A percentile compares a stretch with the other conserved stretches of the same genome.
Conservation (phyloP, 2,329 filamentous ascomycete species). For the Colletotrichum neosansevieriae region DNA sequence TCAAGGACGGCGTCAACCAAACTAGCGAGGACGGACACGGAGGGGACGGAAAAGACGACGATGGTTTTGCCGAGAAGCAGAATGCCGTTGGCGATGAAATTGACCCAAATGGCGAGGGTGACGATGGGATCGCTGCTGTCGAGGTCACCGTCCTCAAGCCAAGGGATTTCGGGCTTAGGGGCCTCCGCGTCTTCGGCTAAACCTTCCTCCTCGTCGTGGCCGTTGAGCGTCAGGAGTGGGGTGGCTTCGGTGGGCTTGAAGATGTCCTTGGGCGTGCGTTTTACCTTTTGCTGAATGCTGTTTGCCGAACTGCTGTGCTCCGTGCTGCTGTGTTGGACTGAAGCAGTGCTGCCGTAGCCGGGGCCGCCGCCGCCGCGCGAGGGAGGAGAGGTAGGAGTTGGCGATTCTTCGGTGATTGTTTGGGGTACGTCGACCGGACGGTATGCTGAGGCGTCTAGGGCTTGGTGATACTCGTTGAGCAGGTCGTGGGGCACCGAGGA, state of each 20-base stretch:
- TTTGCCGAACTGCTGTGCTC: slow-evolving; percentile 40
- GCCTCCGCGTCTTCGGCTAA: slow-evolving; percentile 45
- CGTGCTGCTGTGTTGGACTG: slow-evolving; percentile 38
- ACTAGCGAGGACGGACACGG: slow-evolving; percentile 83
- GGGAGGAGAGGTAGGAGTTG: slow-evolving; percentile 48
- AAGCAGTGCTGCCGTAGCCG: slow-evolving; percentile 40
- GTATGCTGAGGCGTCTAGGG: slow-evolving; percentile 67
- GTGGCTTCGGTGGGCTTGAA: slow-evolving; percentile 81
- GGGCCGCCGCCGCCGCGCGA: slow-evolving; percentile 26
- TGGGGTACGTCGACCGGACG: slow-evolving; percentile 72
- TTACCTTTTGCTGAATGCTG: slow-evolving; percentile 65
- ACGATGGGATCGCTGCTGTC: slow-evolving; percentile 82
- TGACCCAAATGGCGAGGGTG: slow-evolving; percentile 88
- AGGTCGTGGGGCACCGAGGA: slow-evolving; percentile 93
- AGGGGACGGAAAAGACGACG: slow-evolving; percentile 82
- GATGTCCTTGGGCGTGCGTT: slow-evolving; percentile 86
- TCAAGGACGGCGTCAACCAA: slow-evolving; percentile 85
- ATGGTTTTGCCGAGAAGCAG: slow-evolving; percentile 81
- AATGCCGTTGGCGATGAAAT: slow-evolving; percentile 81
- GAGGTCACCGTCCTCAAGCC: slow-evolving; percentile 77
- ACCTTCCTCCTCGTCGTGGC: slow-evolving; percentile 56
- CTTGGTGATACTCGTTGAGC: slow-evolving; percentile 85
- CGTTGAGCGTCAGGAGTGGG: slow-evolving; percentile 68
- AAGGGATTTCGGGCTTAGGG: slow-evolving; percentile 71
- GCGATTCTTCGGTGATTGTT: slow-evolving; percentile 80